These are phyloP conservation scores for Bassia scoparia DNA, from an alignment of 148 eudicot genomes.

Conservation along the genomic window DNA sequence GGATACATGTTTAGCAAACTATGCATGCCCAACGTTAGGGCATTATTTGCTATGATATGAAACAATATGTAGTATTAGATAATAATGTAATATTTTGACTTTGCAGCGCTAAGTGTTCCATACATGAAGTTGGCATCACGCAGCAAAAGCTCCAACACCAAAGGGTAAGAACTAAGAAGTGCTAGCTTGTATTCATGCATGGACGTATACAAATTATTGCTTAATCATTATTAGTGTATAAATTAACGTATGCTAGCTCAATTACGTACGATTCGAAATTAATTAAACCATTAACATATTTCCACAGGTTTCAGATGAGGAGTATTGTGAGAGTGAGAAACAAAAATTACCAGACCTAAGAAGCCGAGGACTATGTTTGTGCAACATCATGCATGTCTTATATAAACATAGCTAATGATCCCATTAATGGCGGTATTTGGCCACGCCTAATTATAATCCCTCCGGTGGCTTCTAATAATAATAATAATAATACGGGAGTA, in stretches of 20 bases:
- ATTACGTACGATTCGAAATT: too few species aligned
- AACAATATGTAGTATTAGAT: too few species aligned
- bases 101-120: slow-evolving; percentile 80
- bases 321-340: slow-evolving; percentile 22
- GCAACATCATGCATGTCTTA: slow-evolving; percentile 73
- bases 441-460: slow-evolving; percentile 37
- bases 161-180: slow-evolving; percentile 36
- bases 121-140: slow-evolving; percentile 70
- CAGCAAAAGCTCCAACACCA: slow-evolving; percentile 40
- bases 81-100: neutral
- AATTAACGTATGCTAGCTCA: too few species aligned
- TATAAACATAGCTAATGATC: slow-evolving; percentile 45
- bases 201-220: neutral
- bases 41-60: too few species aligned
- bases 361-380: slow-evolving; percentile 81
- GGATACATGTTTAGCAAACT: too few species aligned
- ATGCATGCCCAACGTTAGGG: too few species aligned
- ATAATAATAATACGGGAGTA: neutral
- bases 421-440: slow-evolving; percentile 51
- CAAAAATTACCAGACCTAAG: slow-evolving; percentile 42
- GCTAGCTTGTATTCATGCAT: neutral
- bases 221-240: neutral
- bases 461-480: slow-evolving; percentile 18
- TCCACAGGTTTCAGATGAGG: slow-evolving; percentile 32
- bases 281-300: neutral